Conservation (phyloP, 345 rosid genomes). For the Sonneratia caseolaris region DNA sequence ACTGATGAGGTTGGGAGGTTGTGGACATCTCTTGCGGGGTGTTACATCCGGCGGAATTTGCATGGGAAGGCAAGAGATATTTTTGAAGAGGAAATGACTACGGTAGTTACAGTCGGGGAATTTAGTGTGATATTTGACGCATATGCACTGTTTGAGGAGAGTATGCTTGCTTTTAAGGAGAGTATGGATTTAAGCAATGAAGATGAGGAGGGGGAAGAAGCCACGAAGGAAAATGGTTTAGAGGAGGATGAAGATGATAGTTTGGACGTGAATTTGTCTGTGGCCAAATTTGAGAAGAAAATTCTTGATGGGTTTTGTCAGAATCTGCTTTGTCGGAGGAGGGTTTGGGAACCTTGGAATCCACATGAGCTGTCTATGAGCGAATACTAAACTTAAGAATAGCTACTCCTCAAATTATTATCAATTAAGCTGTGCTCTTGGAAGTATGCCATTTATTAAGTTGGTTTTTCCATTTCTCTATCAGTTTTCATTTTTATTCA, state of each 20-base stretch:
- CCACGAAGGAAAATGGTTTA: constrained; percentile 27
- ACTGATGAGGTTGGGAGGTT: constrained; percentile 84
- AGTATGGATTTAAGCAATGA: constrained; percentile 49
- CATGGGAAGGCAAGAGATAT: constrained; percentile 87
- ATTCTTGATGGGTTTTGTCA: constrained; percentile 67
- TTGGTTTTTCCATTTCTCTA: not conserved
- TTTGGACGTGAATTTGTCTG: constrained; percentile 38
- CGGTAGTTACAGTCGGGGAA: constrained; percentile 84
- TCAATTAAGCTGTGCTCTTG: constrained; percentile 76
- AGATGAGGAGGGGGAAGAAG: constrained; percentile 60
- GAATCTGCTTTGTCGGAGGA: no score
- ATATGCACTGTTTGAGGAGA: constrained; percentile 76
- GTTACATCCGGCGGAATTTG: constrained; percentile 71
- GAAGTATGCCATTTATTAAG: constrained; percentile 30
- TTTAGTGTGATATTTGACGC: constrained; percentile 89
- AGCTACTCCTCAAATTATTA: constrained; percentile 88
- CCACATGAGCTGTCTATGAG: constrained; percentile 88
- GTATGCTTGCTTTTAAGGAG: constrained; percentile 45
- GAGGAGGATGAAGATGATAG: constrained; percentile 63
- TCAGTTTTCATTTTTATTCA: not conserved
- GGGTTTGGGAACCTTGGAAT: constrained; percentile 79
- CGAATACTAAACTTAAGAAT: constrained; percentile 84
- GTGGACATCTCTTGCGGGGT: constrained; percentile 96
- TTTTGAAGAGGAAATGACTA: constrained; percentile 90
- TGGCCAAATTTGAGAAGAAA: constrained; percentile 39